A percentile compares a stretch with the other conserved stretches of the same genome.
These are phyloP conservation scores for Ogataea sp. DNA, from an alignment of 805 yeast genomes.

Conservation along the genomic window DNA sequence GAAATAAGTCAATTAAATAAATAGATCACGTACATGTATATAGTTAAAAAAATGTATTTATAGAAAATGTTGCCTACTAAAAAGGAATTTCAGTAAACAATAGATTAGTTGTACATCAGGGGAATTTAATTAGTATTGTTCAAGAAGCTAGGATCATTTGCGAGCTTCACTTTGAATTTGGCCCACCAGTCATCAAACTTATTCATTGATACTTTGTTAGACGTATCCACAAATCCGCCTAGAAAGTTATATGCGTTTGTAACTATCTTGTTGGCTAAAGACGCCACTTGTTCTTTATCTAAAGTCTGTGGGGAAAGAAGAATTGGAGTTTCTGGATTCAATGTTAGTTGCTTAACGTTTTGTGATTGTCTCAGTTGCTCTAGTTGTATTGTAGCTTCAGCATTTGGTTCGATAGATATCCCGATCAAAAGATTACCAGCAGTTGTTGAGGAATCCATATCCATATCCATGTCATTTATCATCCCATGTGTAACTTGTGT, in stretches of 20 bases:
- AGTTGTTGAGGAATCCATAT: conserved; percentile 31
- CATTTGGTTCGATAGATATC: conserved; percentile 79
- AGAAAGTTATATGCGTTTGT: conserved; percentile 87
- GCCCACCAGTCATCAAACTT: conserved; percentile 95
- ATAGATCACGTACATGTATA: too few relatives aligned
- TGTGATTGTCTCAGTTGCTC: conserved; percentile 20
- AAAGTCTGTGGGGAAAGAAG: conserved; percentile 19
- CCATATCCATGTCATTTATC: conserved; percentile 51
- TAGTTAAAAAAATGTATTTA: too few relatives aligned
- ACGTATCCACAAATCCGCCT: conserved; percentile 74
- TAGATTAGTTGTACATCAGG: too few relatives aligned
- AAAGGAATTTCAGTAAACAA: too few relatives aligned
- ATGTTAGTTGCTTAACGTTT: too few relatives aligned
- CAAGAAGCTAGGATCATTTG: conserved; percentile 76
- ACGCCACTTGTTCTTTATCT: conserved; percentile 30
- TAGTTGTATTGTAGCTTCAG: conserved; percentile 54
- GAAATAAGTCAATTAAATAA: too few relatives aligned
- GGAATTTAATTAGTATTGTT: conserved; percentile 36
- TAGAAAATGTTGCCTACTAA: too few relatives aligned
- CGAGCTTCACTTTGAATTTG: conserved; percentile 67
- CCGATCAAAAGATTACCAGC: conserved; percentile 48
- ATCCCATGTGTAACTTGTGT: conserved; percentile 22
- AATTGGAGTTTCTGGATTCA: too few relatives aligned
- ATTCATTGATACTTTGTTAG: conserved; percentile 80
- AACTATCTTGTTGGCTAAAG: conserved; percentile 79